Evolutionary conservation across 768 basidiomycete genomes (phyloP), one percentile per base, ranked within the genome.

Genomic region (Jaapia argillacea): DNA sequence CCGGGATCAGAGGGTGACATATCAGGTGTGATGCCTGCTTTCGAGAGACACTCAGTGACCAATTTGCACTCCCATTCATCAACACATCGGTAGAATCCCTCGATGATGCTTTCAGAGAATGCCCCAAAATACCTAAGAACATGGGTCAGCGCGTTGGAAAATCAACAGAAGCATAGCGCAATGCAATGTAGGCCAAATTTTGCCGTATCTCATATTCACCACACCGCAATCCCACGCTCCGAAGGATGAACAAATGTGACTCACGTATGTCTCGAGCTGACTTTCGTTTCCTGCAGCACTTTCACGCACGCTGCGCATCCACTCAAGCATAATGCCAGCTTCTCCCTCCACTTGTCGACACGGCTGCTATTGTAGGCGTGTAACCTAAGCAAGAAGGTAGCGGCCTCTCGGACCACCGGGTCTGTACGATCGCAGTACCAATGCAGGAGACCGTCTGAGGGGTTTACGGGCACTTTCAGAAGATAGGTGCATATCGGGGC

Each of bases 361-460:
- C 66, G 64, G 0, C 65, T 59, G 40, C 75, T 72, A 42, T 72
- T 64, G 52, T 89, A 96, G 6, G 90, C 90, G 56, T 85, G 81
- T 28, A 96, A 61, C 41, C 90, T 76, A 27, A 94, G 66, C 40
- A 88, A 71, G 62, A 92, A 96, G 0, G 78, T 79, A 0, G 92
- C 88, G 2, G 81, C 76, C 45, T 77, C 81, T 6, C 71, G 59
- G 0, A 74, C 79, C 25, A 75, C 63, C 6, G 68, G 56, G 24
- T 73, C 63, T 3, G 80, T 81, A 27, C 71, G 69, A 23, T 64
- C 58, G 59, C 92, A 96, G 58, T 85, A 93, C 88, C 89, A 93
- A 54, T 96, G 91, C 42, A 72, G 46, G 24, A 47, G 48, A 24
- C 63, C 59, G 40, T 70, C 68, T 36, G 58, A 55, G 24, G 61